A percentile compares a stretch with the other conserved stretches of the same genome.
Conservation (phyloP, 2,329 filamentous ascomycete species). For the Trichoderma cornu-damae region DNA sequence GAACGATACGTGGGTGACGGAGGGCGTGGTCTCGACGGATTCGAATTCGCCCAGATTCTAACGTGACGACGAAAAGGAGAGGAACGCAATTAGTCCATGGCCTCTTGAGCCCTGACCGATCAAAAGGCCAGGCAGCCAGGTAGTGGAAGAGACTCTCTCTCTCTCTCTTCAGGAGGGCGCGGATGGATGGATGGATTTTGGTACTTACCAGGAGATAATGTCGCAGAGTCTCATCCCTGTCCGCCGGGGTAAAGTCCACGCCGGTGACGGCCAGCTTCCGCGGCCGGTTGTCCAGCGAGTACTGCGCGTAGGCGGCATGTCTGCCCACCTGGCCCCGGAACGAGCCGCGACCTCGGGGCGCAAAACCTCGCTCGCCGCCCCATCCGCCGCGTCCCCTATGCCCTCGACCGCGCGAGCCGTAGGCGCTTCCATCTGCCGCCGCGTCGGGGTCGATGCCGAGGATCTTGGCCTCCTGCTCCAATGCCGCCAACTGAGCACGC, state of each 20-base stretch:
- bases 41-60: constrained; percentile 60
- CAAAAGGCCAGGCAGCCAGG: no score
- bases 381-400: constrained; percentile 35
- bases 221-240: constrained; percentile 63
- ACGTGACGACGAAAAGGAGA: no score
- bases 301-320: constrained; percentile 54
- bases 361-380: constrained; percentile 30
- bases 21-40: constrained; percentile 47
- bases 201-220: constrained; percentile 63
- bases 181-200: constrained; percentile 17
- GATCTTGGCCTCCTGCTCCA: constrained; percentile 66
- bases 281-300: constrained; percentile 71
- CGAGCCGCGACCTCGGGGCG: constrained; percentile 37
- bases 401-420: constrained; percentile 35
- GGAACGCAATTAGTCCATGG: no score
- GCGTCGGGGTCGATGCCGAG: constrained; percentile 61
- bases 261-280: constrained; percentile 61
- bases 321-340: constrained; percentile 42
- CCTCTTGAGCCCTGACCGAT: no score
- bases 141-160: not conserved
- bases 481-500: constrained; percentile 64
- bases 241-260: constrained; percentile 56
- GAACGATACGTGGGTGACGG: constrained; percentile 54
- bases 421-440: constrained; percentile 39
- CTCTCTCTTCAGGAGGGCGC: not conserved